Percentiles rank a stretch among this genome's conserved stretches.
Conservation (phyloP, 495 filamentous ascomycete species). For the Tuber magnatum region DNA sequence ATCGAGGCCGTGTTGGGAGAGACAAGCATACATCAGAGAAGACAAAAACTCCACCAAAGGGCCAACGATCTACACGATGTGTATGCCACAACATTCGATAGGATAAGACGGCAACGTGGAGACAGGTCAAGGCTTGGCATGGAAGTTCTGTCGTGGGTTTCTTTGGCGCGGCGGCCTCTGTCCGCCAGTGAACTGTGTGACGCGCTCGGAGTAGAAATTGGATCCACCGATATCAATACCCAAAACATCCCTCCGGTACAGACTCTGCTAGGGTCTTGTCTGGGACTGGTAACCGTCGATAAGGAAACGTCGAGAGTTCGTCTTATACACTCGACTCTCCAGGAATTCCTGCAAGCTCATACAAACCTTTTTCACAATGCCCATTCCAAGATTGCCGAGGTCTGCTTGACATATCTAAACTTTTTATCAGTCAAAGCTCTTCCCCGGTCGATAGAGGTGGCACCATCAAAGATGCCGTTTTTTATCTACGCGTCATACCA, state of each 20-base stretch:
- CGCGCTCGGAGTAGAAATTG: slow-evolving; percentile 12
- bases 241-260: slow-evolving; percentile 1
- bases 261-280: not conserved
- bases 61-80: not conserved
- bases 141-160: slow-evolving; percentile 9
- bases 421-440: not conserved
- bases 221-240: slow-evolving; percentile 7
- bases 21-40: not conserved
- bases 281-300: slow-evolving; percentile 3
- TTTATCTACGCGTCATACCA: not conserved
- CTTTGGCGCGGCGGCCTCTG: slow-evolving; percentile 6
- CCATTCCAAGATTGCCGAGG: not conserved
- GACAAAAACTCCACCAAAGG: not conserved
- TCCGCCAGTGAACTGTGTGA: slow-evolving; percentile 7
- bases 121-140: slow-evolving; percentile 8
- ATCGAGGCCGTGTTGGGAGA: not conserved
- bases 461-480: not conserved
- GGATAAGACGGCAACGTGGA: not conserved
- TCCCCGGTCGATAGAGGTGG: not conserved
- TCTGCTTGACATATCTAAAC: slow-evolving; percentile 2
- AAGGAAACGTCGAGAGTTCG: not conserved
- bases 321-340: not conserved
- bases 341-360: slow-evolving; percentile 4
- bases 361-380: not conserved
- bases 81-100: not conserved